Percentiles rank a stretch among this genome's conserved stretches.
Evolutionary conservation across 2,329 filamentous ascomycete genomes (phyloP).

Genomic region (Thelonectria discophora): DNA sequence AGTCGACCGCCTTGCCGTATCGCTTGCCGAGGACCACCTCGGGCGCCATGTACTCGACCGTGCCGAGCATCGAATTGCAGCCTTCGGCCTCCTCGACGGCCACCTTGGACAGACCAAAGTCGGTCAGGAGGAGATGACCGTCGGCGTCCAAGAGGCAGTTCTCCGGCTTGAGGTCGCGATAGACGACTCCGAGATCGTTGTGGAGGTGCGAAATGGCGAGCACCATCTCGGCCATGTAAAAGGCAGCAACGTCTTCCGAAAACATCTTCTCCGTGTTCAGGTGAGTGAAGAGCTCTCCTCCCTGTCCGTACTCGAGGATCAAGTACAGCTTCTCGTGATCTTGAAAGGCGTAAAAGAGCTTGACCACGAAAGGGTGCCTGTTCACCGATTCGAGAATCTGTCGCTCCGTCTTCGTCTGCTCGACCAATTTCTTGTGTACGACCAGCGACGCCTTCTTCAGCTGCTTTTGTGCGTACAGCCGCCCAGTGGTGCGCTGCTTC

Average conservation of each 20-base stretch:
- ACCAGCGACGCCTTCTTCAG: conserved; percentile 96
- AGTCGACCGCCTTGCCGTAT: conserved; percentile 95
- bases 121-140: conserved; percentile 92
- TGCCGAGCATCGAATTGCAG: conserved; percentile 92
- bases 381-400: conserved; percentile 95
- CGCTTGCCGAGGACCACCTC: conserved; percentile 88
- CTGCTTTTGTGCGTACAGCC: conserved; percentile 96
- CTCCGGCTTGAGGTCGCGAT: conserved; percentile 96
- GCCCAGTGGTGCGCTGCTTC: conserved; percentile 85
- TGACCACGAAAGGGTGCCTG: conserved; percentile 96
- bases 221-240: conserved; percentile 99
- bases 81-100: conserved; percentile 71
- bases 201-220: conserved; percentile 94
- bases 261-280: conserved; percentile 96
- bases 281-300: conserved; percentile 96
- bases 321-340: conserved; percentile 97
- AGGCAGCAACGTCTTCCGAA: conserved; percentile 84
- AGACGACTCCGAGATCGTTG: conserved; percentile 90
- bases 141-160: conserved; percentile 94
- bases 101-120: conserved; percentile 97
- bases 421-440: conserved; percentile 93
- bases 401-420: conserved; percentile 97
- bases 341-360: conserved; percentile 98
- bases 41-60: conserved; percentile 98
- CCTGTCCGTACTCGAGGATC: conserved; percentile 96